These are phyloP conservation scores for Cryptosporidium tyzzeri DNA, from an alignment of 169 alveolate genomes.

Conservation along the genomic window DNA sequence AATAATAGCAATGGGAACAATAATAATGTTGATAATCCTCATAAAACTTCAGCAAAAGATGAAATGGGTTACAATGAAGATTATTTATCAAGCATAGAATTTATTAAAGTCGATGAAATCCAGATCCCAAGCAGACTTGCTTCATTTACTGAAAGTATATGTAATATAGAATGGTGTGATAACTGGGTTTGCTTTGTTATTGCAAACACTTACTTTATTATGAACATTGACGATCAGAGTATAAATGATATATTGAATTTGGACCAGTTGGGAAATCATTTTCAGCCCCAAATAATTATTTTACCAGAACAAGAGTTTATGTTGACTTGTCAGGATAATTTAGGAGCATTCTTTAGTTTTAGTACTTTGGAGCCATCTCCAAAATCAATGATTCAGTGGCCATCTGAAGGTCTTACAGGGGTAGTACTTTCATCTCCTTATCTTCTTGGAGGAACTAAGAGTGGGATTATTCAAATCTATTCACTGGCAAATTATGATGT, in stretches of 20 bases:
- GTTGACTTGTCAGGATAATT: conserved; percentile 69
- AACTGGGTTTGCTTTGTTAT: conserved; percentile 62
- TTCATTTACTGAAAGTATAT: conserved; percentile 25
- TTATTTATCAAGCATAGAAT: conserved; percentile 10
- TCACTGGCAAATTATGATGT: conserved; percentile 38
- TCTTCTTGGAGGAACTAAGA: conserved; percentile 66
- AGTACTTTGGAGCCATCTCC: conserved; percentile 56
- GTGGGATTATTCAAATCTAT: conserved; percentile 59
- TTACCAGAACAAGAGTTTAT: conserved; percentile 64
- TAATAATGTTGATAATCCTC: not conserved
- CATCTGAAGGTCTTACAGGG: conserved; percentile 67
- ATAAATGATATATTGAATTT: conserved; percentile 42
- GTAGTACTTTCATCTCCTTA: conserved; percentile 64
- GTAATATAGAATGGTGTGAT: conserved; percentile 73
- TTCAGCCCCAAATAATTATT: conserved; percentile 28
- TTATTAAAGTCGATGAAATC: conserved; percentile 33
- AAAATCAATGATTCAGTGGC: conserved; percentile 73
- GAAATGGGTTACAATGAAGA: not conserved
- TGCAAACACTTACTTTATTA: conserved; percentile 37
- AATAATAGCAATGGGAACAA: not conserved
- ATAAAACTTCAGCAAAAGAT: not conserved
- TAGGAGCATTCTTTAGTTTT: conserved; percentile 60
- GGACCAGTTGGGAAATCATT: conserved; percentile 38
- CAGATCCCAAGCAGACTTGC: conserved; percentile 41
- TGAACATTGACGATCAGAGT: conserved; percentile 54